These are phyloP conservation scores for Allium sativum DNA, from an alignment of 106 monocot species.

Conservation along the genomic window DNA sequence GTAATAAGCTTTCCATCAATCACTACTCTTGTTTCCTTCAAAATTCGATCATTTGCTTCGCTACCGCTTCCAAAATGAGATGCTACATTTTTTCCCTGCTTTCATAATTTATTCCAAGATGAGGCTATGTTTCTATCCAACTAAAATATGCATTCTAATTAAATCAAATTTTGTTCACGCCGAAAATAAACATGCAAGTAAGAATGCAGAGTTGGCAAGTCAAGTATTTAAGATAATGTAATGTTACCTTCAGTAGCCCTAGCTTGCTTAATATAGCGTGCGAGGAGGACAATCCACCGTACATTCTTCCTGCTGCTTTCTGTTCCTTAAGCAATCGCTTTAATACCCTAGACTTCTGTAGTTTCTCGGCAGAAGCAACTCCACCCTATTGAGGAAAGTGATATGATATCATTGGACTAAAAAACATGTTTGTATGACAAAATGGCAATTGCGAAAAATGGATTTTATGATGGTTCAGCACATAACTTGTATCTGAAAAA, in stretches of 20 bases:
- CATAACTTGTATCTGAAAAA: no score
- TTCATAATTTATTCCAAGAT: neutral
- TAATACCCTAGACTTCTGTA: slow-evolving; percentile 76
- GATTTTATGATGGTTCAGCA: no score
- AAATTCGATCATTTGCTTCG: slow-evolving; percentile 28
- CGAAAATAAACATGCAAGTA: no score
- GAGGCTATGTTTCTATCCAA: no score
- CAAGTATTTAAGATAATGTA: no score
- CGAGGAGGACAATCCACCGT: slow-evolving; percentile 75
- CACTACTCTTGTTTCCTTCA: slow-evolving; percentile 40
- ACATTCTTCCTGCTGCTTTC: slow-evolving; percentile 52
- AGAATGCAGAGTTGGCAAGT: no score
- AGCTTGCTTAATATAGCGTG: slow-evolving; percentile 46
- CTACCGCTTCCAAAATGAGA: slow-evolving; percentile 33
- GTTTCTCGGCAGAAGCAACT: slow-evolving; percentile 34
- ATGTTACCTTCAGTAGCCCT: slow-evolving; percentile 57
- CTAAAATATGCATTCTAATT: no score
- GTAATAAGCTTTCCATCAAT: slow-evolving; percentile 96
- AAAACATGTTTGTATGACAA: no score
- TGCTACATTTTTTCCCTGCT: slow-evolving; percentile 39
- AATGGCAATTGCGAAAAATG: no score
- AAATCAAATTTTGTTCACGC: no score
- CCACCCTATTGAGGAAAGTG: slow-evolving; percentile 46
- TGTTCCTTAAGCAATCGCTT: slow-evolving; percentile 81
- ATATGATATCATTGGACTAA: neutral